phyloP scores from a whole-genome alignment of 2,329 filamentous ascomycete genomes.

The Chrysoporthe puriensis region DNA sequence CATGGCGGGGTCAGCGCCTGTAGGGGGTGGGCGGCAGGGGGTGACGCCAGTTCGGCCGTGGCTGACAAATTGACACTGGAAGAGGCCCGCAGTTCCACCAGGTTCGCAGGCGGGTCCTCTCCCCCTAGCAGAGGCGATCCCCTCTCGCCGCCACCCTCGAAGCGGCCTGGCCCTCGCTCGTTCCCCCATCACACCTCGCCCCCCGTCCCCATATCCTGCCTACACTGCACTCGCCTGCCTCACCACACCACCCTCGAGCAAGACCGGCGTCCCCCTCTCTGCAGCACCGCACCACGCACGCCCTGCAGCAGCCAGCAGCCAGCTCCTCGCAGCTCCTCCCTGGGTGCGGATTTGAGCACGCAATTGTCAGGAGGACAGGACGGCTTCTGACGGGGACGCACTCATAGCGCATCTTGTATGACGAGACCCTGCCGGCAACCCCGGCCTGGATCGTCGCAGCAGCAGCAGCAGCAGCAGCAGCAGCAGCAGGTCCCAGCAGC shows the following conservation, averaged over 20 bases:
- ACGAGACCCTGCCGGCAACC: neutral
- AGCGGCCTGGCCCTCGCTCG: slow-evolving; percentile 20
- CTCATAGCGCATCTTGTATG: slow-evolving; percentile 3
- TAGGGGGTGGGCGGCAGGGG: neutral
- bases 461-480: neutral
- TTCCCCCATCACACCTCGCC: slow-evolving; percentile 6
- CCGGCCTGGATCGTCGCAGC: slow-evolving; percentile 6
- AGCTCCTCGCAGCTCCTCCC: too few relatives aligned
- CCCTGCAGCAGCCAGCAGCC: too few relatives aligned
- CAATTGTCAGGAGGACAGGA: too few relatives aligned
- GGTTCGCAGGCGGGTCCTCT: neutral
- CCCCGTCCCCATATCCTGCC: neutral
- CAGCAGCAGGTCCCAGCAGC: neutral
- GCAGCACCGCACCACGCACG: neutral
- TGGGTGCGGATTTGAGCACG: too few relatives aligned
- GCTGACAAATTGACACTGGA: slow-evolving; percentile 36
- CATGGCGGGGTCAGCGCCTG: slow-evolving; percentile 3
- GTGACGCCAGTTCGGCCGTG: slow-evolving; percentile 1
- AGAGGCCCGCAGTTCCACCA: slow-evolving; percentile 27
- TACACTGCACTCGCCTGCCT: neutral
- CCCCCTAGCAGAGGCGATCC: slow-evolving; percentile 6
- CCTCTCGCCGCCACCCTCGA: slow-evolving; percentile 25
- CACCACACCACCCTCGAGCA: too few relatives aligned
- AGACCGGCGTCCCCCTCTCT: too few relatives aligned
- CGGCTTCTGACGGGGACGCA: too few relatives aligned